Evolutionary conservation across 768 basidiomycete species (phyloP).

Genomic region (Leccinellum luteum): DNA sequence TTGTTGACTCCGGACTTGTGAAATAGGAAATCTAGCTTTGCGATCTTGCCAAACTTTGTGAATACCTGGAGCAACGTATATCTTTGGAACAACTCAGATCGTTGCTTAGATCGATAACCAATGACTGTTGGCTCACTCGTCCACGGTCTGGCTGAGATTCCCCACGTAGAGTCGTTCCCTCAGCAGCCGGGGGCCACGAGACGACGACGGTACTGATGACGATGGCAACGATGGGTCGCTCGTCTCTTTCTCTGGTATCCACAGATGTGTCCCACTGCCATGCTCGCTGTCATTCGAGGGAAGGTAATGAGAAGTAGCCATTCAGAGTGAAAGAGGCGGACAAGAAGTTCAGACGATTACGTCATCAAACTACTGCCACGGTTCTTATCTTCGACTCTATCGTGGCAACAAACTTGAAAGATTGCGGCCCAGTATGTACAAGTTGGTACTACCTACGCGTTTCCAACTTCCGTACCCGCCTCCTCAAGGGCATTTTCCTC

Average conservation of each 20-base stretch:
- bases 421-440: neutral
- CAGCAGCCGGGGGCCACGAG: conserved; percentile 33
- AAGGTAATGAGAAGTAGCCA: conserved; percentile 6
- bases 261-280: conserved; percentile 23
- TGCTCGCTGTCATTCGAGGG: conserved; percentile 1
- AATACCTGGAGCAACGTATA: conserved; percentile 88
- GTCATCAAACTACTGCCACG: too few relatives aligned
- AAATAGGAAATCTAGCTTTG: conserved; percentile 92
- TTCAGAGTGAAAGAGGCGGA: neutral
- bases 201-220: conserved; percentile 18
- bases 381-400: too few relatives aligned
- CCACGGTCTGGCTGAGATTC: conserved; percentile 81
- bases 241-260: conserved; percentile 32
- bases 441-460: neutral
- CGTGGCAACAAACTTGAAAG: too few relatives aligned
- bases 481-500: conserved; percentile 4
- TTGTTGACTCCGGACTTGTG: conserved; percentile 88
- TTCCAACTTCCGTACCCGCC: conserved; percentile 5
- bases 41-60: conserved; percentile 87
- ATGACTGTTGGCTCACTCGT: conserved; percentile 60
- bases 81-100: conserved; percentile 41
- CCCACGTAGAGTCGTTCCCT: conserved; percentile 87
- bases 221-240: conserved; percentile 9
- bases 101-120: neutral
- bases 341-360: conserved; percentile 6